Evolutionary conservation across 306 rosid genomes (phyloP).

Genomic region (Rubus idaeus): DNA sequence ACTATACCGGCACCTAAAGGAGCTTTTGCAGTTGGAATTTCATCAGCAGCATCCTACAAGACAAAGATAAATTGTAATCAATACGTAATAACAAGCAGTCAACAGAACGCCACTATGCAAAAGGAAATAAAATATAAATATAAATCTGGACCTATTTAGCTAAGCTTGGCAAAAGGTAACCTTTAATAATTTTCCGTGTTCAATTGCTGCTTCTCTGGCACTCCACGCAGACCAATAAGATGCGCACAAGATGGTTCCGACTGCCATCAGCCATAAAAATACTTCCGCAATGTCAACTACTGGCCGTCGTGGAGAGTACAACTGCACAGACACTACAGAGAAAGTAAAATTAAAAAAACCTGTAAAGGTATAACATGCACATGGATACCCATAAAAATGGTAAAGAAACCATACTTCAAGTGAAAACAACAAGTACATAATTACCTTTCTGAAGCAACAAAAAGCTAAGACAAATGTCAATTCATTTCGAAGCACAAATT

Average conservation of each 20-base stretch:
- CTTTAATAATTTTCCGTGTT: constrained; percentile 69
- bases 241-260: constrained; percentile 83
- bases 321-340: constrained; percentile 84
- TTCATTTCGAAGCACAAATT: not conserved
- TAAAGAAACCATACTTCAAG: not conserved
- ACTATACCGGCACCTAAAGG: constrained; percentile 48
- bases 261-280: constrained; percentile 94
- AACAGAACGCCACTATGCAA: not conserved
- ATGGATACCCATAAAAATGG: constrained; percentile 5
- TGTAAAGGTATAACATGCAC: not conserved
- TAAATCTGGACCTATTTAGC: constrained; percentile 7
- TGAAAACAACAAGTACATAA: not conserved
- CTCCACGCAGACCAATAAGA: constrained; percentile 98
- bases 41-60: constrained; percentile 71
- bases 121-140: not conserved
- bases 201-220: constrained; percentile 70
- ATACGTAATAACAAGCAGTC: constrained; percentile 4
- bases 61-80: constrained; percentile 22
- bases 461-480: not conserved
- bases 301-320: constrained; percentile 83
- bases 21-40: constrained; percentile 38
- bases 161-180: constrained; percentile 38
- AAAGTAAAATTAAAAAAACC: constrained; percentile 16
- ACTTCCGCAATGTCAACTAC: constrained; percentile 91
- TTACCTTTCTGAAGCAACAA: constrained; percentile 10